Evolutionary conservation across 176 grass and related monocot genomes (phyloP).

Genomic region (Metroxylon sagu): DNA sequence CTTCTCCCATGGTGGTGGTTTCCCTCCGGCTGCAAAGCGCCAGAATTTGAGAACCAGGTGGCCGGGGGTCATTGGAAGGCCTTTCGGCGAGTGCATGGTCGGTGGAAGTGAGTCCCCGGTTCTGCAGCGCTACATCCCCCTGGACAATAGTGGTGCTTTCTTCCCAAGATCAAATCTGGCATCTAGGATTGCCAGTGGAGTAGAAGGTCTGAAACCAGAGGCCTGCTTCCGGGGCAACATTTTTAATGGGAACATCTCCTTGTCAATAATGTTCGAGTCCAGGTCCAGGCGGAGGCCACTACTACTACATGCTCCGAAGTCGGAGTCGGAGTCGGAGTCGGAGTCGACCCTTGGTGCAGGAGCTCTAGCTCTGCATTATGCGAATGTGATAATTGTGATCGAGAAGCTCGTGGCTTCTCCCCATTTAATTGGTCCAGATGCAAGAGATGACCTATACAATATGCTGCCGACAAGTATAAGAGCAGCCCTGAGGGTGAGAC

Average conservation of each 20-base stretch:
- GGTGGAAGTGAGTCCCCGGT: constrained; percentile 26
- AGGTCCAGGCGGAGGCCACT: neutral
- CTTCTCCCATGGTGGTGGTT: neutral
- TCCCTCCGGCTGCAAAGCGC: constrained; percentile 21
- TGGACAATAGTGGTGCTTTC: constrained; percentile 13
- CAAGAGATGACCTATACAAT: constrained; percentile 52
- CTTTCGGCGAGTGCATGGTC: constrained; percentile 47
- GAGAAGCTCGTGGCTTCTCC: constrained; percentile 46
- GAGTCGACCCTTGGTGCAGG: constrained; percentile 38
- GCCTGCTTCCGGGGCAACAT: neutral
- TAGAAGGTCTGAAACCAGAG: neutral
- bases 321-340: too few relatives aligned
- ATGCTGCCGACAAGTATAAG: constrained; percentile 45
- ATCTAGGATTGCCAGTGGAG: neutral
- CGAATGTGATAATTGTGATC: constrained; percentile 51
- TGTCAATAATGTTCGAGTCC: constrained; percentile 32
- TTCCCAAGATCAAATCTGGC: constrained; percentile 17
- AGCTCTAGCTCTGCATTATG: constrained; percentile 51
- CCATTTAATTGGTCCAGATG: constrained; percentile 39
- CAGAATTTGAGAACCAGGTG: constrained; percentile 36
- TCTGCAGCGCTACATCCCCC: constrained; percentile 25
- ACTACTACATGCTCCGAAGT: constrained; percentile 18
- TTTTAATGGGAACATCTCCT: constrained; percentile 1
- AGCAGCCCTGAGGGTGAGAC: constrained; percentile 35
- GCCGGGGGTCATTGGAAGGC: constrained; percentile 19